Base-by-base conservation (phyloP, 768 basidiomycete species). In the Lentinula lateritia region DNA sequence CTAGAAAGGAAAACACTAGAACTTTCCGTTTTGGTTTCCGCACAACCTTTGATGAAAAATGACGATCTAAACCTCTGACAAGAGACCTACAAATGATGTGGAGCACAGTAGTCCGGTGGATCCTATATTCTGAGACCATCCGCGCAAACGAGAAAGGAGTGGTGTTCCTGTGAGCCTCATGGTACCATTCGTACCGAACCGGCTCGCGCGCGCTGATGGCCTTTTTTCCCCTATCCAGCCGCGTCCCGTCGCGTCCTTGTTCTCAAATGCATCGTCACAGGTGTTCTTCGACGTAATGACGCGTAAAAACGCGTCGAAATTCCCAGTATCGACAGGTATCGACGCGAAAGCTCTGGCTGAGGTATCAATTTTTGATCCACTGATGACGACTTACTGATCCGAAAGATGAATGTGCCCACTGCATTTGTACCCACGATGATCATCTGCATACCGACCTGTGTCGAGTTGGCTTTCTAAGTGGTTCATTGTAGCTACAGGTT, bases 221-320 rank as follows among this genome's bases (percentile, higher is more conserved):
- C 23, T 50, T 20, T 54, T 54, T 38, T 20, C 36, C 39, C 41
- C 20, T 43, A 8, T 13, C 6, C 39, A 56, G 23, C 43, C 55
- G 55, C 55, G 55, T 43, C 18, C 41, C 53, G n/a, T 39, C 53
- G 53, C 50, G 50, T 52, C 32, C 15, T 54, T 41, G 53, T 54
- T 20, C 41, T 56, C 55, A 5, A 45, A 45, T 16, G 4, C 41
- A 13, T 38, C 41, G 13, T 28, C 28, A 16, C 18, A 56, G 28
- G 16, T 20, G 28, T 56, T 43, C 41, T 56, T 5, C 55, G 45
- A 50, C 43, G 45, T 59, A 59, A 46, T 36, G 46, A 50, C 58
- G 46, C 58, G 58, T 59, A 48, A 59, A 50, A 34, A 59, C 58
- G 58, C 58, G 58, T 59, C 58, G 42, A 58, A 58, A 4, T 46